These are phyloP conservation scores for Fusarium multiceps DNA, from an alignment of 2,329 filamentous ascomycete species.

Conservation along the genomic window DNA sequence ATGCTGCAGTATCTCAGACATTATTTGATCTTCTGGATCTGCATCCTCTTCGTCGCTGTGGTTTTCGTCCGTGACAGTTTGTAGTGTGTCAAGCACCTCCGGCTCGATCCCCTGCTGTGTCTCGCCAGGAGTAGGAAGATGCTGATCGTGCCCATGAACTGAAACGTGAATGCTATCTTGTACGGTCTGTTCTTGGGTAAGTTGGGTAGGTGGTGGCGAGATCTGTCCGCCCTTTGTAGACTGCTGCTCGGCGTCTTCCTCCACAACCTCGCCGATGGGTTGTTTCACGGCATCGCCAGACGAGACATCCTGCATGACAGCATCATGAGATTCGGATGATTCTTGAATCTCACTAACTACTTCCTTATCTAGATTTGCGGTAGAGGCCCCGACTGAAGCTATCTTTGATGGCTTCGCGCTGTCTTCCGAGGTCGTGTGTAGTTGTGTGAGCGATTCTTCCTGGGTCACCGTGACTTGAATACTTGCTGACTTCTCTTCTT, in stretches of 20 bases:
- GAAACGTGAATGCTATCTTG: slow-evolving; percentile 19
- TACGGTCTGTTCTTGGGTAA: slow-evolving; percentile 22
- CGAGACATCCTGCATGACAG: slow-evolving; percentile 30
- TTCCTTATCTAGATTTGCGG: not conserved
- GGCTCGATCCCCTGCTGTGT: slow-evolving; percentile 36
- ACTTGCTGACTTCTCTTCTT: slow-evolving; percentile 2
- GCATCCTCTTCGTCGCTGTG: slow-evolving; percentile 40
- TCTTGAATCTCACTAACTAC: slow-evolving; percentile 5
- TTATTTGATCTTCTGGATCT: slow-evolving; percentile 46
- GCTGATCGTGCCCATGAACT: slow-evolving; percentile 16
- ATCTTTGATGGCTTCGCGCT: slow-evolving; percentile 6
- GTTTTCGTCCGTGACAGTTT: slow-evolving; percentile 9
- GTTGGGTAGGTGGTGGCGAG: slow-evolving; percentile 41
- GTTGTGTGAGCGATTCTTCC: slow-evolving; percentile 11
- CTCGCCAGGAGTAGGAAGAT: slow-evolving; percentile 41
- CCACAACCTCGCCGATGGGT: slow-evolving; percentile 2
- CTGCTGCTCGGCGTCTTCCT: slow-evolving; percentile 17
- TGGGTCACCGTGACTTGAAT: slow-evolving; percentile 8
- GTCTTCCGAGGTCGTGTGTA: slow-evolving; percentile 20
- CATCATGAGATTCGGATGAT: slow-evolving; percentile 27
- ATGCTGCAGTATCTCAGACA: slow-evolving; percentile 46
- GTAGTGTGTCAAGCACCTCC: slow-evolving; percentile 30
- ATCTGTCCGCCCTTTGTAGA: slow-evolving; percentile 31
- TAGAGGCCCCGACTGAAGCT: slow-evolving; percentile 3
- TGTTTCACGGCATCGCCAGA: slow-evolving; percentile 8